Percentiles rank a stretch among this genome's conserved stretches.
Conservation (phyloP, 2,329 filamentous ascomycete genomes). For the Cercospora sp. region DNA sequence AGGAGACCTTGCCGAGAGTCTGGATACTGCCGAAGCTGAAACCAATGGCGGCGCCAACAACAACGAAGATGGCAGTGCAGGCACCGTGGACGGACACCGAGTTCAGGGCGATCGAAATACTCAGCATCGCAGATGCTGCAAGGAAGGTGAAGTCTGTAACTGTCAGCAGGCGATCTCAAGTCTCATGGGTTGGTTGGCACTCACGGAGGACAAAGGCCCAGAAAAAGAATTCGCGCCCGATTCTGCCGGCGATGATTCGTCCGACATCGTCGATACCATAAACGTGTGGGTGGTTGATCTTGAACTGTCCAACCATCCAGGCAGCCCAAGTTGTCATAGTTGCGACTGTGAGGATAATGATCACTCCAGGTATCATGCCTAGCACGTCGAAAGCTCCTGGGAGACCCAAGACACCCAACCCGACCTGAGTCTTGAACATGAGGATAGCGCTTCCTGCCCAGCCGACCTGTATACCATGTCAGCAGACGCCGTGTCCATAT, state of each 20-base stretch:
- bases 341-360: conserved; percentile 45
- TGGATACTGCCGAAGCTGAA: conserved; percentile 40
- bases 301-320: conserved; percentile 54
- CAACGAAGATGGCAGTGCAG: conserved; percentile 46
- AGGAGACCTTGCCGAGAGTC: conserved; percentile 38
- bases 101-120: conserved; percentile 30
- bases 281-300: conserved; percentile 55
- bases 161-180: too few relatives aligned
- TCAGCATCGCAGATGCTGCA: conserved; percentile 41
- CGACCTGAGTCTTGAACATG: conserved; percentile 51
- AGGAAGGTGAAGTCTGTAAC: conserved; percentile 28
- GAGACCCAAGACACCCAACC: conserved; percentile 51
- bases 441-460: conserved; percentile 47
- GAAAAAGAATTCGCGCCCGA: conserved; percentile 53
- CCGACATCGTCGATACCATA: conserved; percentile 60
- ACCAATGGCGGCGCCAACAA: conserved; percentile 44
- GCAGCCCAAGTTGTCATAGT: conserved; percentile 52
- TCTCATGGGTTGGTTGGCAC: too few relatives aligned
- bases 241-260: conserved; percentile 54
- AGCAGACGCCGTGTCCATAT: background rate
- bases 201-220: conserved; percentile 24
- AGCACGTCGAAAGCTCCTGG: conserved; percentile 45
- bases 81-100: conserved; percentile 31
- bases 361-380: conserved; percentile 51
- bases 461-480: conserved; percentile 29